phyloP scores from a whole-genome alignment of 768 basidiomycete species.

The Hirschioporus abietinus region DNA sequence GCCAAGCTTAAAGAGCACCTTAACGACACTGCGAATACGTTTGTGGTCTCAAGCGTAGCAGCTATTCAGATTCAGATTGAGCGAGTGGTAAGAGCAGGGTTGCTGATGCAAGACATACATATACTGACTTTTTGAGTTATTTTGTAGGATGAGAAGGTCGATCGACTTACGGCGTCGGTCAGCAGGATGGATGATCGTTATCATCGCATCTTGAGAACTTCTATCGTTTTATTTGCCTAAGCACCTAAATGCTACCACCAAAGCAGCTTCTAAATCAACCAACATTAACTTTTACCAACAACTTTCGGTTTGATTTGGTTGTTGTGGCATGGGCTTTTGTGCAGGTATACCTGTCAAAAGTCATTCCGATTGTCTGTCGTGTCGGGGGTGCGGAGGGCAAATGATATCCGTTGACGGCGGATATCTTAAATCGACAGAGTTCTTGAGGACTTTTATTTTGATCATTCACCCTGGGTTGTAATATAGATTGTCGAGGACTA shows the following conservation, averaged over 20 bases:
- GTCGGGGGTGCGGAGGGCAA: neutral
- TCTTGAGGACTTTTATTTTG: neutral
- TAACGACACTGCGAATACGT: neutral
- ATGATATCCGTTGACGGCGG: neutral
- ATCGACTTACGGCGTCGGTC: neutral
- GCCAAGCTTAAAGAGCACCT: neutral
- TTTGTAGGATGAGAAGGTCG: neutral
- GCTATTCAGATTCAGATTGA: neutral
- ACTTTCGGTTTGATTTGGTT: neutral
- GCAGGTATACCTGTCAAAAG: neutral
- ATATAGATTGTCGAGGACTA: neutral
- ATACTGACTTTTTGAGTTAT: neutral
- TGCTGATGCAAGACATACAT: neutral
- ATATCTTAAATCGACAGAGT: neutral
- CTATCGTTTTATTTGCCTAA: neutral
- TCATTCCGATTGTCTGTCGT: neutral
- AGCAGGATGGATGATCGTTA: neutral
- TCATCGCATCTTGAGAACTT: neutral
- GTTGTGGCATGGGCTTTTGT: neutral
- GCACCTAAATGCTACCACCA: neutral
- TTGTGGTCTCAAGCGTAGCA: neutral
- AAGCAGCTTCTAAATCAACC: neutral
- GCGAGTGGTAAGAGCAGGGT: neutral
- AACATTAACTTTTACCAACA: neutral
- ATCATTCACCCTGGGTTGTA: neutral